Conservation (phyloP, 192 early-diverging fungal species). For the Coemansia sp. region DNA sequence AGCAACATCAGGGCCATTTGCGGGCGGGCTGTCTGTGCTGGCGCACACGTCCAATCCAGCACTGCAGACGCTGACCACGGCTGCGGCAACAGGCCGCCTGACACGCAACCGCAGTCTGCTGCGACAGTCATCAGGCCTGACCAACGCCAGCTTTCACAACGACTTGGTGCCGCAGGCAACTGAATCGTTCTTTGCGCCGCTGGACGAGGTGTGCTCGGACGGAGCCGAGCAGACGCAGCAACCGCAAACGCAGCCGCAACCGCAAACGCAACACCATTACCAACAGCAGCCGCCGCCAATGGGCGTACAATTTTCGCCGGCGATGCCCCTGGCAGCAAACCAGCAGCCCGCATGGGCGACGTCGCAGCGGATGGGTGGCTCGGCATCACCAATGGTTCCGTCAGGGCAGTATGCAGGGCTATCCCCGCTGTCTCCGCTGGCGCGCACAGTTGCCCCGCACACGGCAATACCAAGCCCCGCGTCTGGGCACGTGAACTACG, state of each 20-base stretch:
- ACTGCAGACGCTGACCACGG: constrained; percentile 9
- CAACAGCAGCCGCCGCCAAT: constrained; percentile 8
- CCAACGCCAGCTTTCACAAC: constrained; percentile 44
- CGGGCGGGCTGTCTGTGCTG: background rate
- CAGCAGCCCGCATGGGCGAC: background rate
- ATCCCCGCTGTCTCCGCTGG: background rate
- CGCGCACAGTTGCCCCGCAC: background rate
- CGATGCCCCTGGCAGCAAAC: constrained; percentile 3
- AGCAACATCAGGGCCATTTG: background rate
- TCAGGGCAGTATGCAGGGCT: background rate
- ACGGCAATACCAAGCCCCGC: constrained; percentile 2
- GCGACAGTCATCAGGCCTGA: constrained; percentile 38
- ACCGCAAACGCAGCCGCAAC: too few relatives aligned
- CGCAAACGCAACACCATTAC: too few relatives aligned
- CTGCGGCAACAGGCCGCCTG: constrained; percentile 21
- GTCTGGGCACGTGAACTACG: background rate
- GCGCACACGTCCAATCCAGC: background rate
- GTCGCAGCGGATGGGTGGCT: constrained; percentile 1
- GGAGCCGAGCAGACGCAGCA: constrained; percentile 3
- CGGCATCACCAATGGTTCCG: background rate
- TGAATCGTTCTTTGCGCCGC: constrained; percentile 50
- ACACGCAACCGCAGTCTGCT: constrained; percentile 39
- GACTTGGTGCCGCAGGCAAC: constrained; percentile 44
- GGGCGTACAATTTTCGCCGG: constrained; percentile 36
- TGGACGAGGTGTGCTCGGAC: constrained; percentile 51